Percentiles rank a stretch among this genome's conserved stretches.
These are phyloP conservation scores for Candida koratica DNA, from an alignment of 805 yeast genomes.

Conservation along the genomic window DNA sequence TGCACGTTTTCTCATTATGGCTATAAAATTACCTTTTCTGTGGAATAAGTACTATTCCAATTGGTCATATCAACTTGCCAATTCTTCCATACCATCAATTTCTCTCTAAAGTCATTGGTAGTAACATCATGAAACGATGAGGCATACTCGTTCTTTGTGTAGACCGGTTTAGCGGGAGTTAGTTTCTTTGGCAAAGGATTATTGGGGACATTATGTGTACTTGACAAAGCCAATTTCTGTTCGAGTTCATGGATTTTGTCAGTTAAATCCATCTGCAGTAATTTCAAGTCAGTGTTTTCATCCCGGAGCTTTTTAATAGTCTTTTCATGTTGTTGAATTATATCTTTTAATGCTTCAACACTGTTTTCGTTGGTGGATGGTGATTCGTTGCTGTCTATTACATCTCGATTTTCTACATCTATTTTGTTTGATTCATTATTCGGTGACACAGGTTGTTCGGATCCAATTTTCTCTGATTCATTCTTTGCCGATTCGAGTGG, in stretches of 20 bases:
- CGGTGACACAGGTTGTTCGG: slow-evolving; percentile 8
- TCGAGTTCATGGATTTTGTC: slow-evolving; percentile 33
- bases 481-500: not conserved
- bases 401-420: slow-evolving; percentile 6
- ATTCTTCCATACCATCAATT: slow-evolving; percentile 68
- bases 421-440: slow-evolving; percentile 1
- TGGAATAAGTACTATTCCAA: slow-evolving; percentile 69
- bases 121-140: slow-evolving; percentile 20
- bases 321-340: slow-evolving; percentile 28
- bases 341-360: slow-evolving; percentile 17
- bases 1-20: not conserved
- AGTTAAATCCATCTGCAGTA: slow-evolving; percentile 34
- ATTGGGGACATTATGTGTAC: slow-evolving; percentile 2
- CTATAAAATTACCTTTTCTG: slow-evolving; percentile 29
- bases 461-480: not conserved
- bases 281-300: slow-evolving; percentile 41
- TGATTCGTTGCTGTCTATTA: not conserved
- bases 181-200: slow-evolving; percentile 9
- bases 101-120: slow-evolving; percentile 53
- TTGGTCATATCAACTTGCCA: slow-evolving; percentile 84
- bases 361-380: not conserved
- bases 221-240: slow-evolving; percentile 8
- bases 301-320: slow-evolving; percentile 37
- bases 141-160: slow-evolving; percentile 30
- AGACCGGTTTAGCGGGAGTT: slow-evolving; percentile 27